phyloP scores from a whole-genome alignment of 768 basidiomycete species.

The Mycena floridula region DNA sequence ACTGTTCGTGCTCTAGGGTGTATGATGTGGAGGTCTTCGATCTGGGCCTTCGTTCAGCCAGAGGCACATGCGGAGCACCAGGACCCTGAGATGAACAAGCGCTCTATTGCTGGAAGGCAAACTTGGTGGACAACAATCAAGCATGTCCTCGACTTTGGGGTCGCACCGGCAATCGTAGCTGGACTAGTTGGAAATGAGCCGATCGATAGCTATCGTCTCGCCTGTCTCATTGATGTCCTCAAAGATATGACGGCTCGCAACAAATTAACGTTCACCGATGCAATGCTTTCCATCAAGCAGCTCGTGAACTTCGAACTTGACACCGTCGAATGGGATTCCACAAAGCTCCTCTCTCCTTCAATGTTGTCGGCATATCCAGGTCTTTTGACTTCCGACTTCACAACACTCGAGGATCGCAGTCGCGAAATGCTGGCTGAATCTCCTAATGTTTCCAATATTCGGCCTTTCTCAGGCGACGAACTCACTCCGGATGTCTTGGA shows the following conservation, averaged over 20 bases:
- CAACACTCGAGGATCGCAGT: conserved; percentile 38
- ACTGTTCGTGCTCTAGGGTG: conserved; percentile 57
- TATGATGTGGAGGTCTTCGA: conserved; percentile 57
- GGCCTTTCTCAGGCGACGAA: conserved; percentile 53
- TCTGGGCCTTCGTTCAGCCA: conserved; percentile 64
- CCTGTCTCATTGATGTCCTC: conserved; percentile 42
- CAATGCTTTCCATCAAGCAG: conserved; percentile 43
- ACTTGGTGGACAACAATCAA: conserved; percentile 44
- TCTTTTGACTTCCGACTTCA: conserved; percentile 48
- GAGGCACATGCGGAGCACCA: conserved; percentile 18
- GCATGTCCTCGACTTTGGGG: conserved; percentile 47
- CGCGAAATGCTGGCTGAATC: conserved; percentile 49
- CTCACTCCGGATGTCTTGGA: conserved; percentile 45
- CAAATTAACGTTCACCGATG: conserved; percentile 45
- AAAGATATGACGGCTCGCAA: conserved; percentile 52
- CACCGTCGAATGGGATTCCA: conserved; percentile 36
- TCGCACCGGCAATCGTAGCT: conserved; percentile 51
- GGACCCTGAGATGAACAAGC: conserved; percentile 8
- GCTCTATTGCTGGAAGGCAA: conserved; percentile 21
- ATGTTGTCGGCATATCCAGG: conserved; percentile 55
- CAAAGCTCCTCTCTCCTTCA: conserved; percentile 42
- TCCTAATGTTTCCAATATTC: conserved; percentile 46
- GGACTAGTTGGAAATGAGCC: conserved; percentile 38
- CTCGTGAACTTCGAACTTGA: conserved; percentile 26
- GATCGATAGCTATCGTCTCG: conserved; percentile 26